These are phyloP conservation scores for Penicillium crystallinum DNA, from an alignment of 495 filamentous ascomycete genomes.

Conservation along the genomic window DNA sequence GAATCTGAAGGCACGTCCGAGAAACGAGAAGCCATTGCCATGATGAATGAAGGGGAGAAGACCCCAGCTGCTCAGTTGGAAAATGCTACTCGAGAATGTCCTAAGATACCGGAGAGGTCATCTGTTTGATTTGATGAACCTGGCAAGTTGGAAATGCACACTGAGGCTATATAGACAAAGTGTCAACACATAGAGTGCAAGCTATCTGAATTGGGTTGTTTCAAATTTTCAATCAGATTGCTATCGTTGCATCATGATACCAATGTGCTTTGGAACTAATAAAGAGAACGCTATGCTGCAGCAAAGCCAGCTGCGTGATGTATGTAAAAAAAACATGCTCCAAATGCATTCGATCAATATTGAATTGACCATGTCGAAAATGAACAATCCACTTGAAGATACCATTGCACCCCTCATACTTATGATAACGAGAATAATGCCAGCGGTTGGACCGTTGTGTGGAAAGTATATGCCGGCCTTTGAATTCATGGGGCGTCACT, in stretches of 20 bases:
- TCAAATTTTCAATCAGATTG: neutral
- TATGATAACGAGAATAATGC: neutral
- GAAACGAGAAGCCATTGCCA: constrained; percentile 15
- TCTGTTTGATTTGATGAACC: neutral
- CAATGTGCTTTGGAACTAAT: neutral
- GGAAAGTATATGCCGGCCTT: no score
- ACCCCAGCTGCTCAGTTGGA: constrained; percentile 4
- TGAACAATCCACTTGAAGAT: neutral
- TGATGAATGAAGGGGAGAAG: constrained; percentile 11
- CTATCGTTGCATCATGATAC: constrained; percentile 1
- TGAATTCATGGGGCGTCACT: neutral
- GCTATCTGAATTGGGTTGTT: neutral
- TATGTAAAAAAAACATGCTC: neutral
- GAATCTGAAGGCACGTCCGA: constrained; percentile 20
- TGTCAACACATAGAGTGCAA: neutral
- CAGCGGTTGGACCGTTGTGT: no score
- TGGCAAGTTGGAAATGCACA: neutral
- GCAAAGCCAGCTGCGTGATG: constrained; percentile 7
- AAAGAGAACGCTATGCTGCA: constrained; percentile 6
- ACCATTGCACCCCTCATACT: neutral
- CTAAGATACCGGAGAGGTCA: neutral
- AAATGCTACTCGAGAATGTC: neutral
- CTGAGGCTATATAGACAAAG: neutral
- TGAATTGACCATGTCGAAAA: neutral
- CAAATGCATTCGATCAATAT: neutral